Percentiles rank a stretch among this genome's conserved stretches.
Conservation (phyloP, 23 red algal species). For the Pyropia yezoensis region DNA sequence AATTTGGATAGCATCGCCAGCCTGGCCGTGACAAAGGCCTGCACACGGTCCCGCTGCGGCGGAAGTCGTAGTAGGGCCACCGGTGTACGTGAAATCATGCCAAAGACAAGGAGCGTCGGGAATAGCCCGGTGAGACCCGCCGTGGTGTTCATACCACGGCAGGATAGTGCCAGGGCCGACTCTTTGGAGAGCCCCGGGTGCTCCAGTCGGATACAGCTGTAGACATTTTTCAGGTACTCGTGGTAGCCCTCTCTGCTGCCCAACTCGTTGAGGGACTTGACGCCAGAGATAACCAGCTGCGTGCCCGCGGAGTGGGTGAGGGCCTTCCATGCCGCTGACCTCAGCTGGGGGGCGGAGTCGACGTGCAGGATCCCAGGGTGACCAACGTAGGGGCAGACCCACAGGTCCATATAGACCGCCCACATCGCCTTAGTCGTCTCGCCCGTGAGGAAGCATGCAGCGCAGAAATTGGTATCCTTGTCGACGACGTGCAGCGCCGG, state of each 20-base stretch:
- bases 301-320: neutral
- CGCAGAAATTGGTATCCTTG: neutral
- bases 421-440: neutral
- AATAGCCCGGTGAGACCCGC: too few species aligned
- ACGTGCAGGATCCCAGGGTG: neutral
- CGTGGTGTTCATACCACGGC: too few species aligned
- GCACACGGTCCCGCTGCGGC: too few species aligned
- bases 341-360: neutral
- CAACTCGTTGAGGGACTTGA: neutral
- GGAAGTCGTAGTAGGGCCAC: too few species aligned
- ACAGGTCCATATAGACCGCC: neutral
- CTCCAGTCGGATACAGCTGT: neutral
- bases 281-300: neutral
- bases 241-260: neutral
- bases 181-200: neutral
- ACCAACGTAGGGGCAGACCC: neutral
- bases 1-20: neutral
- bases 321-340: neutral
- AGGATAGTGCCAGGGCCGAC: too few species aligned
- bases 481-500: neutral
- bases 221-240: neutral
- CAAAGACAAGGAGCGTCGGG: too few species aligned
- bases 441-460: neutral
- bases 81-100: too few species aligned
- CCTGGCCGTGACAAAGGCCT: neutral